Evolutionary conservation across 2,329 filamentous ascomycete species (phyloP).

Genomic region (Colletotrichum coccodes): DNA sequence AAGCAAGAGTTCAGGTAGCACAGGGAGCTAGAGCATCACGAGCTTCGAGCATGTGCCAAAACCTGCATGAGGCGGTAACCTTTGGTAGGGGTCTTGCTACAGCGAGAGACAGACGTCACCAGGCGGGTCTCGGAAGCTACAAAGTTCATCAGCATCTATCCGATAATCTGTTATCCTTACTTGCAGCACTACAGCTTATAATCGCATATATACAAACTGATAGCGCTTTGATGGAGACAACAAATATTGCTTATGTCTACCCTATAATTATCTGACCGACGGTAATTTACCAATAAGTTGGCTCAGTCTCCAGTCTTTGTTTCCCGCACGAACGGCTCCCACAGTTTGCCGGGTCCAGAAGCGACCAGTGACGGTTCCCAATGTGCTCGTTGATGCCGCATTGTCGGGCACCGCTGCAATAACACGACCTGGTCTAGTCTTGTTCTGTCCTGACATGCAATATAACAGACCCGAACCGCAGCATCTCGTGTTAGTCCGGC

Average conservation of each 20-base stretch:
- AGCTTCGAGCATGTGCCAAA: constrained; percentile 33
- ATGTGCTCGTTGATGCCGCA: not conserved
- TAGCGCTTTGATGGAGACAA: no score
- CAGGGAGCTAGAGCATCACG: constrained; percentile 27
- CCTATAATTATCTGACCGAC: not conserved
- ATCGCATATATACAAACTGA: not conserved
- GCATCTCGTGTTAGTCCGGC: not conserved
- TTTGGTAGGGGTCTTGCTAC: not conserved
- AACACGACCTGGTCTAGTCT: not conserved
- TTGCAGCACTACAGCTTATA: not conserved
- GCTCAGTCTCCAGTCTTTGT: not conserved
- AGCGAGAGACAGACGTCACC: constrained; percentile 20
- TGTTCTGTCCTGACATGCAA: not conserved
- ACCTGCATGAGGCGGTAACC: constrained; percentile 2
- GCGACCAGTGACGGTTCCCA: not conserved
- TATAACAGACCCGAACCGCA: not conserved
- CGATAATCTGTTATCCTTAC: not conserved
- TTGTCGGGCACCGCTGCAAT: not conserved
- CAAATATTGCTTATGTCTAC: no score
- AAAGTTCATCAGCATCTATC: not conserved
- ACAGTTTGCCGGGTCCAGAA: not conserved
- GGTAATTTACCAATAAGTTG: not conserved
- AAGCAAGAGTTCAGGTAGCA: not conserved
- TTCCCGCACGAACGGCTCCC: not conserved
- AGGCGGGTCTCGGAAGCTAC: not conserved